Evolutionary conservation across 108 stramenopile species (phyloP), one percentile per base, ranked within the genome.

Genomic region (Stephanodiscus triporus): DNA sequence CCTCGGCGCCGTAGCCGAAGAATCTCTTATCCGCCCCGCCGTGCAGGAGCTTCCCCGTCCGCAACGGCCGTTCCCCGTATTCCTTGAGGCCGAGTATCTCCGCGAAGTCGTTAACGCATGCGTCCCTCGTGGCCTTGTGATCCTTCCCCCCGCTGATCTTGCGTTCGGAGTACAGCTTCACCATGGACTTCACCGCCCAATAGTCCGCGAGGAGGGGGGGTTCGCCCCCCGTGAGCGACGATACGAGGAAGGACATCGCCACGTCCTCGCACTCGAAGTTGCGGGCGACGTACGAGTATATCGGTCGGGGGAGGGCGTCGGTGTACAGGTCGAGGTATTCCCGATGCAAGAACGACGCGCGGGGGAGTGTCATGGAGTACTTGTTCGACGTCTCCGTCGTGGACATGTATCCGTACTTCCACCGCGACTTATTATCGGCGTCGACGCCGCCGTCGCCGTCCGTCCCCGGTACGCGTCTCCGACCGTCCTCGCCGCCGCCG

Each of bases 211-310:
- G 60, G 19, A 92, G 72, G 0, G 94, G 90, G 6, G 88, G 87
- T 47, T 78, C 76, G 2, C 91, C 94, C 30, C 78, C 63, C 17
- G 91, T 92, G 23, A 82, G 58, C 0, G 88, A 81, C 7, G 91
- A 91, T 24, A 95, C 81, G 50, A 88, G 78, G 66, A 91, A 89
- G 38, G 77, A 86, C 89, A 95, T 88, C 58, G 91, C 91, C 68
- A 95, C 87, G 45, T 95, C 94, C 75, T 95, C 94, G 59, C 94
- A 95, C 73, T 95, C 88, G 20, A 90, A 85, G 58, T 90, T 57
- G 7, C 69, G 56, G 6, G 73, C 88, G 4, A 95, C 81, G n/a
- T 54, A 73, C 47, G 81, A 64, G 40, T 88, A 78, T 17, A 95
- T 86, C 3, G 78, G 54, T 9, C 68, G 60, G 11, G 91, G 89